Conservation (phyloP, 257 asterid species). For the Jasminum sambac region DNA sequence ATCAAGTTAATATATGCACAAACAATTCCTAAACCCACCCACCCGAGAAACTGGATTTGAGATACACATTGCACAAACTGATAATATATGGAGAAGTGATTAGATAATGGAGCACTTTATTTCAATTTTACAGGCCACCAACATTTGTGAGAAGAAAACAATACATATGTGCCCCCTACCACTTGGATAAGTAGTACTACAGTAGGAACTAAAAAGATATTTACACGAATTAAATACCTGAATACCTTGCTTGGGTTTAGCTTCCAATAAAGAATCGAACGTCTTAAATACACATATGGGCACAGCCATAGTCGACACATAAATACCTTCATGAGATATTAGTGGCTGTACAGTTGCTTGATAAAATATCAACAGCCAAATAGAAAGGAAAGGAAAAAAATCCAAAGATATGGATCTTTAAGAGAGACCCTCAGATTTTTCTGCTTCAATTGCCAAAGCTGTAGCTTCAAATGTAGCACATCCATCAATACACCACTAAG, state of each 20-base stretch:
- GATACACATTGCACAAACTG: too few species aligned
- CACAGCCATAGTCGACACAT: conserved; percentile 99
- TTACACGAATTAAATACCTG: conserved; percentile 52
- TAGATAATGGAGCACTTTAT: too few species aligned
- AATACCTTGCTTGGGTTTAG: conserved; percentile 97
- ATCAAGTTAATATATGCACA: too few species aligned
- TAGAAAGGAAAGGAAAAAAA: conserved; percentile 11
- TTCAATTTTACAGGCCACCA: neutral
- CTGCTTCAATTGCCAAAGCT: conserved; percentile 88
- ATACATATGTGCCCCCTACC: neutral
- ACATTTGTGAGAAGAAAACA: neutral
- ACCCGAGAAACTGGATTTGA: too few species aligned
- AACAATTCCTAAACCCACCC: too few species aligned
- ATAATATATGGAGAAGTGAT: too few species aligned
- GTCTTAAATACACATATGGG: conserved; percentile 91
- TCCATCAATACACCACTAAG: conserved; percentile 99
- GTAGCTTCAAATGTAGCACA: conserved; percentile 88
- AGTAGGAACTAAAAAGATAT: conserved; percentile 24
- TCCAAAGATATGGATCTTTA: conserved; percentile 20
- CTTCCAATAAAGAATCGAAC: conserved; percentile 92
- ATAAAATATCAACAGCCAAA: conserved; percentile 22
- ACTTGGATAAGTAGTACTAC: neutral
- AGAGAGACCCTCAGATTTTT: conserved; percentile 78
- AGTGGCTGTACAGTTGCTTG: conserved; percentile 19
- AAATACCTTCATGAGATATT: conserved; percentile 61